Evolutionary conservation across 306 rosid species (phyloP).

Genomic region (barrel medic (Medicago truncatula)): MtrunA17r5.0-ANR NC_053043.1:39107001-39107500

Average conservation of each 20-base stretch:
- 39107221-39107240: slow-evolving; percentile 52
- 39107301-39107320: slow-evolving; percentile 35
- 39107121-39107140: slow-evolving; percentile 29
- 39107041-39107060: slow-evolving; percentile 44
- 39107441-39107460: slow-evolving; percentile 18
- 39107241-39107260: slow-evolving; percentile 52
- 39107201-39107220: slow-evolving; percentile 45
- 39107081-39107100: slow-evolving; percentile 46
- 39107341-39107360: slow-evolving; percentile 46
- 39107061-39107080: slow-evolving; percentile 55
- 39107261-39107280: slow-evolving; percentile 39
- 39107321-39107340: slow-evolving; percentile 46
- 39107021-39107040: slow-evolving; percentile 51
- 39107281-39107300: slow-evolving; percentile 34
- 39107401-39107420: slow-evolving; percentile 43
- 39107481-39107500: slow-evolving; percentile 56
- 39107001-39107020: slow-evolving; percentile 57
- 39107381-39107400: slow-evolving; percentile 61
- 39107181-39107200: slow-evolving; percentile 45
- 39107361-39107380: slow-evolving; percentile 64
- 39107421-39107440: slow-evolving; percentile 52
- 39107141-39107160: slow-evolving; percentile 38
- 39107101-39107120: slow-evolving; percentile 48
- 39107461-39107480: slow-evolving; percentile 50
- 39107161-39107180: slow-evolving; percentile 47